Evolutionary conservation across 2,329 filamentous ascomycete species (phyloP), one percentile per base, ranked within the genome.

Genomic region (Cordyceps fumosorosea): DNA sequence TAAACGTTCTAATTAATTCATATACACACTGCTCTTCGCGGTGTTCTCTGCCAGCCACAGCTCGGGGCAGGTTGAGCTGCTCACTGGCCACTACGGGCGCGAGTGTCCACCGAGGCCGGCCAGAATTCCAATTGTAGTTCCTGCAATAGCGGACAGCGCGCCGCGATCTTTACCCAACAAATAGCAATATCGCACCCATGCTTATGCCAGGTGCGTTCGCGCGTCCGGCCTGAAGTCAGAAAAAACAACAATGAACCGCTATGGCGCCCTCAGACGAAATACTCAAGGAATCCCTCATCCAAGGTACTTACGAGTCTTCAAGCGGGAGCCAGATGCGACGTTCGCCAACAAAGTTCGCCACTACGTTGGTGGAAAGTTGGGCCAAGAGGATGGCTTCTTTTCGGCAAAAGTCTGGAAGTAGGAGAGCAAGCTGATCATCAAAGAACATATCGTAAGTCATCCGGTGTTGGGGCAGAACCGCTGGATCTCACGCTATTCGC

Each of bases 271-370:
- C 77, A 5, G 68, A 71, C 29, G 71, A 77, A 63, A 68, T 72
- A 47, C 71, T 86, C 26, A 77, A 82, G 65, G 68, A 73, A 54
- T 78, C 76, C 58, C 75, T 86, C 16, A 72, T 76, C 50, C 71
- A 77, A n/a, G 76, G 77, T 4, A 81, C 83, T 42, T 74, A 71
- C 56, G 73, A 76, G 68, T 84, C 47, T 84, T 79, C 67, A 70
- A 74, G 29, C 68, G 70, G 22, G 75, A 78, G 14, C 75, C 77
- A 4, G 78, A 81, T 22, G 66, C 75, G 3, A 76, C 85, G 10
- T 82, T 82, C 0, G 83, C 88, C 63, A 86, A 86, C 67, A 77
- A 75, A 56, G 78, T 85, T 60, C 83, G 85, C 61, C 78, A 80
- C 63, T 75, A 74, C 51, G 80, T 78, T 2, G 83, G 85, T 63